Evolutionary conservation across 495 filamentous ascomycete species (phyloP).

Genomic region (Amniculicola lignicola): DNA sequence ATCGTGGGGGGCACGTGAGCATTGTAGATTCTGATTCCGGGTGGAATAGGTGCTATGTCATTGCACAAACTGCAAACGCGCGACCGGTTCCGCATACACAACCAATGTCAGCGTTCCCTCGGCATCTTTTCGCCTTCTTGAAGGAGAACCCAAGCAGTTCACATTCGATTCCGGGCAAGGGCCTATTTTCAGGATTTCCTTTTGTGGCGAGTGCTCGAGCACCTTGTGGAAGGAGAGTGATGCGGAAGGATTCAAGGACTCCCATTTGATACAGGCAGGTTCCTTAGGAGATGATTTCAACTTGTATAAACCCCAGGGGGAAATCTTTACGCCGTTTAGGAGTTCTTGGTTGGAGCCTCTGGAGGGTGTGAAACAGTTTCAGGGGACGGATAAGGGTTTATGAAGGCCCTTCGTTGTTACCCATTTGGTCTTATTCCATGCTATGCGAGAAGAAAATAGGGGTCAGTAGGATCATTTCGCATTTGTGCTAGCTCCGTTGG

Average conservation of each 20-base stretch:
- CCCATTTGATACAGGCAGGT: conserved; percentile 19
- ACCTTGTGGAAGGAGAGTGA: conserved; percentile 32
- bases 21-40: background rate
- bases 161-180: conserved; percentile 24
- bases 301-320: conserved; percentile 13
- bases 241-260: conserved; percentile 23
- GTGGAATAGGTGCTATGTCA: conserved; percentile 30
- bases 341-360: conserved; percentile 22
- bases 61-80: conserved; percentile 26
- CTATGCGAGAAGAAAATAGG: no score
- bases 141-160: conserved; percentile 20
- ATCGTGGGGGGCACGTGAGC: no score
- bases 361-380: conserved; percentile 20
- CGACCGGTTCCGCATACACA: conserved; percentile 20
- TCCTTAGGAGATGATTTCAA: conserved; percentile 16
- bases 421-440: no score
- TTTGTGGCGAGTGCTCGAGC: conserved; percentile 23
- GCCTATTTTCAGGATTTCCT: conserved; percentile 22
- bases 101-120: conserved; percentile 26
- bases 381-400: conserved; percentile 20
- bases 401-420: background rate
- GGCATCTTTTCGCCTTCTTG: conserved; percentile 3
- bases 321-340: conserved; percentile 24
- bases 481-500: no score
- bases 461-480: no score